Base-by-base conservation (phyloP, 2,329 filamentous ascomycete genomes). In the Podosphaera fusca region DNA sequence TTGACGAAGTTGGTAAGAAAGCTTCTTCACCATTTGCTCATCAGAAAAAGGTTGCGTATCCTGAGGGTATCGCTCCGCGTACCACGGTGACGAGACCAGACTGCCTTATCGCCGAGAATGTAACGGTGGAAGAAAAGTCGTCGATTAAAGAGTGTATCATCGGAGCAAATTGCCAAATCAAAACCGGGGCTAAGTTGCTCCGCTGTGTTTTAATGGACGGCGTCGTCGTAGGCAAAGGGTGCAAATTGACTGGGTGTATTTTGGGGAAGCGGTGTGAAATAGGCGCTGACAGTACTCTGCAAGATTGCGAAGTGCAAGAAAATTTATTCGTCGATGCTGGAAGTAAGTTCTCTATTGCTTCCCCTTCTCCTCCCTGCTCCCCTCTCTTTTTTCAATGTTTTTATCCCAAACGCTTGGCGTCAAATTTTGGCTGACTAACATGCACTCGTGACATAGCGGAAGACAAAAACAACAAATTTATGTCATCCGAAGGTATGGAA, bases 131-230 rank as follows among this genome's bases (percentile, higher is more conserved):
- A 65, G 86, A 90, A 64, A 90, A 90, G 68, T 83, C 81, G 31
- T 84, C 88, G n/a, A 85, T 98, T 71, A 95, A 95, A 69, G 87
- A 95, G 69, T 84, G 77, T 42, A 87, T 95, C 35, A 80, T 98
- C 46, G 92, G 92, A 2, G 80, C 86, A 3, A 87, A 87, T 63
- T 94, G 87, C 68, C 83, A 85, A 64, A 90, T 98, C 61, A 81
- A 82, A 60, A 81, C 84, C 63, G 87, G 88, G n/a, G 87, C 85
- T 35, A 85, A 89, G 62, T 71, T 98, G 50, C 82, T 81, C n/a
- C 79, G 89, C 61, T 96, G 90, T 69, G 70, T 96, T 53, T 72
- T 96, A 29, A 95, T 96, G 87, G 90, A 96, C 59, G 87, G 87
- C 2, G 89, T 86, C 0, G 81, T 86, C 6, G 77, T 98, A 10